Evolutionary conservation across 768 basidiomycete species (phyloP), one percentile per base, ranked within the genome.

Genomic region (Infundibulicybe gibba): DNA sequence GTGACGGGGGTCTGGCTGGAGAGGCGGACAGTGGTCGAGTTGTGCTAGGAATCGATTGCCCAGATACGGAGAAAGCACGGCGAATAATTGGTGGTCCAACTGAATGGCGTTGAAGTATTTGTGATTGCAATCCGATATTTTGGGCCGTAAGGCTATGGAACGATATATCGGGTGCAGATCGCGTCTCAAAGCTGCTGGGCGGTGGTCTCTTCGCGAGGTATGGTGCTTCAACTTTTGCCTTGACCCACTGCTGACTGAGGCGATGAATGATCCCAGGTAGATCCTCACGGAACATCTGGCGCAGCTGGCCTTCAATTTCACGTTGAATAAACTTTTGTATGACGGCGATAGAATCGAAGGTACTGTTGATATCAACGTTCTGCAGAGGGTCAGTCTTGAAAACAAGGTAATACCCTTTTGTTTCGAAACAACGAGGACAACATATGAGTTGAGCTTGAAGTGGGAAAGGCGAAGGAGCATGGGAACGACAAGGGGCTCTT

Each of bases 331-430:
- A 98, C 47, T 93, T 94, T 62, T 97, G 90, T 43, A 99, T 97
- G 53, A 97, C 94, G 40, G 90, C 92, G 52, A 99, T 95, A 3
- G 91, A 93, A 66, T 99, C 97, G 59, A 99, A 99, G 2, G 94
- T 97, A 64, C 87, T 90, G 66, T 89, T 94, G 62, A 99, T 98
- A 61, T 98, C 91, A 44, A 99, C 94, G 54, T 92, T 90, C 68
- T 99, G 94, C 33, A 99, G 78, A 2, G 97, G 97, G 67, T 99
- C 97, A 32, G 97, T 98, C 71, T 98, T 98, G 82, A 99, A 99
- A 19, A 98, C 97, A 44, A 99, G 83, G 97, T 98, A 61, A 98
- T 97, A 37, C 97, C 97, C 61, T 97, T 97, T 62, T 94, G 91
- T 55, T 91, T 90, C 19, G 94, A 97, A 48, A 99, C 91, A 57